Conservation (phyloP, 2,329 filamentous ascomycete genomes). For the Xylaria sp. region DNA sequence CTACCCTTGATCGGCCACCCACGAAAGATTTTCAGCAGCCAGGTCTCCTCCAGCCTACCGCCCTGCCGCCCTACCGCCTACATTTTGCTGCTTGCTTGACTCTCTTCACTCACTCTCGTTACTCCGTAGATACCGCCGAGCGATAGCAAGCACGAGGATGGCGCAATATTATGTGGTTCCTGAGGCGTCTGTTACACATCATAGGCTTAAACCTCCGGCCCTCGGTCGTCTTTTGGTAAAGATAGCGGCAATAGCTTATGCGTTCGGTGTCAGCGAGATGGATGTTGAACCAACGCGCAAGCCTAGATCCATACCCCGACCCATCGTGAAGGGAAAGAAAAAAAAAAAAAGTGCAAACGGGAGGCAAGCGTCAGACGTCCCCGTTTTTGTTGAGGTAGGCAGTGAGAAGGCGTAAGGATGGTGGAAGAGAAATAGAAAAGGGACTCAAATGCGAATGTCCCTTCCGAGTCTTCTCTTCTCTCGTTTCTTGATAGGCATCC, state of each 20-base stretch:
- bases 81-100: neutral
- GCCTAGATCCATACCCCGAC: neutral
- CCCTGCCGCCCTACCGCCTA: neutral
- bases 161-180: slow-evolving; percentile 15
- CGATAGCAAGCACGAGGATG: slow-evolving; percentile 3
- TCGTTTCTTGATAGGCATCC: neutral
- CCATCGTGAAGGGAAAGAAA: slow-evolving; percentile 13
- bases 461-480: slow-evolving; percentile 3
- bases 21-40: slow-evolving; percentile 17
- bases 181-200: neutral
- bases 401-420: slow-evolving; percentile 17
- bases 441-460: neutral
- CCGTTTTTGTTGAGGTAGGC: slow-evolving; percentile 18
- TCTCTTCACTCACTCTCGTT: neutral
- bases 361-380: slow-evolving; percentile 20
- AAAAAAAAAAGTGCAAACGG: slow-evolving; percentile 13
- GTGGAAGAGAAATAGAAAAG: slow-evolving; percentile 14
- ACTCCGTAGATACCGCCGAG: neutral
- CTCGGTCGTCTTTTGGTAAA: neutral
- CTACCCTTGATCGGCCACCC: slow-evolving; percentile 22
- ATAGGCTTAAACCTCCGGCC: neutral
- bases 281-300: neutral
- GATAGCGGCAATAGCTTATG: neutral
- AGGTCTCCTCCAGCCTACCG: neutral
- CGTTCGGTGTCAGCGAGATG: neutral